These are phyloP conservation scores for Nephelium lappaceum DNA, from an alignment of 345 rosid genomes.

Conservation along the genomic window DNA sequence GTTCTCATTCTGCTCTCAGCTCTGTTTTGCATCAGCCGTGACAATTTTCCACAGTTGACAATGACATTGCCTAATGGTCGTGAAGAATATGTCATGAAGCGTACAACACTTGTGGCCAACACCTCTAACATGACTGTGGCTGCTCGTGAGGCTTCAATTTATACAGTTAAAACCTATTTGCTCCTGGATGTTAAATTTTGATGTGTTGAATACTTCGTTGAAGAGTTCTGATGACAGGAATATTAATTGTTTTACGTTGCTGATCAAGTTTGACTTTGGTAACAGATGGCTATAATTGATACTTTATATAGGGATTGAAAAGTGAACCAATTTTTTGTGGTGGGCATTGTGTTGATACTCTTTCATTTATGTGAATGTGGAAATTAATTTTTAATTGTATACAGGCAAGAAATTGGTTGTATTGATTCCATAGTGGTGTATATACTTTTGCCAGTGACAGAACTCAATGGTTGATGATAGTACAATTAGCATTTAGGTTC, in stretches of 20 bases:
- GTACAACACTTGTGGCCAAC: conserved; percentile 97
- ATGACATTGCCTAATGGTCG: conserved; percentile 99
- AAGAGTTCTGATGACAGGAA: neutral
- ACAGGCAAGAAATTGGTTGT: neutral
- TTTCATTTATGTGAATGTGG: conserved; percentile 15
- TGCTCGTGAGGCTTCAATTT: conserved; percentile 99
- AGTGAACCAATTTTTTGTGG: neutral
- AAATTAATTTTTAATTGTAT: neutral
- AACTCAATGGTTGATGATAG: neutral
- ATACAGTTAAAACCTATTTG: conserved; percentile 61
- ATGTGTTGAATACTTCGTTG: neutral
- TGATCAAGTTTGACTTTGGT: neutral
- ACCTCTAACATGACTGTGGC: conserved; percentile 99
- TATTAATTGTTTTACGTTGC: neutral
- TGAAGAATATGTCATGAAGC: conserved; percentile 99
- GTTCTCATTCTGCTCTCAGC: too few relatives aligned
- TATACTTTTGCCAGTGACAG: neutral
- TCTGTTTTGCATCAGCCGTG: too few relatives aligned
- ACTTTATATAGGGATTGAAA: neutral
- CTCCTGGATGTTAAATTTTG: neutral
- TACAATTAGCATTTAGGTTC: neutral
- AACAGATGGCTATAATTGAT: neutral
- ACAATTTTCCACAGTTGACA: conserved; percentile 98
- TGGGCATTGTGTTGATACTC: conserved; percentile 4
- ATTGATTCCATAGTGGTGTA: neutral